These are phyloP conservation scores for Solanum boliviense DNA, from an alignment of 257 asterid species.

Conservation along the genomic window DNA sequence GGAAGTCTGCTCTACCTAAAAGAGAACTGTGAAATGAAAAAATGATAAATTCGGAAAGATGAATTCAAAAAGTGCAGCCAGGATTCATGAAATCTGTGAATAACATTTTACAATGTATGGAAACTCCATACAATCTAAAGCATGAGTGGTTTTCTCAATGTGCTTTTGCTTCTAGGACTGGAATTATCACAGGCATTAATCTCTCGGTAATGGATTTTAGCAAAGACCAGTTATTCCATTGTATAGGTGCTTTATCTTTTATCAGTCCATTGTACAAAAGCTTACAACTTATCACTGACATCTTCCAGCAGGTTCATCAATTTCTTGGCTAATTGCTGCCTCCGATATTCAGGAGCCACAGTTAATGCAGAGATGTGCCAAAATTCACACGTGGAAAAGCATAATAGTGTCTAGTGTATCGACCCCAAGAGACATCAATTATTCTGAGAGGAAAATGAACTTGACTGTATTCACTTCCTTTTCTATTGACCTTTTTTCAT, in stretches of 20 bases:
- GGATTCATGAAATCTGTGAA: neutral
- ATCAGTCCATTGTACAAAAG: neutral
- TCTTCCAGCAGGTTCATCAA: conserved; percentile 88
- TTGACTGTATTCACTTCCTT: neutral
- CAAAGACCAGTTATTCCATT: neutral
- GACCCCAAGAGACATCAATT: neutral
- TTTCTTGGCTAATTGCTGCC: conserved; percentile 93
- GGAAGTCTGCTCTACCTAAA: neutral
- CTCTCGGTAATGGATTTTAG: neutral
- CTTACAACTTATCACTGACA: conserved; percentile 78
- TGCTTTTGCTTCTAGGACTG: neutral
- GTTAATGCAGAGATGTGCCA: conserved; percentile 97
- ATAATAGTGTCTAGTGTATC: neutral
- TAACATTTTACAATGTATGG: neutral
- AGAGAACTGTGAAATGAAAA: neutral
- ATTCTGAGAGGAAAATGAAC: neutral
- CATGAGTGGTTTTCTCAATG: neutral
- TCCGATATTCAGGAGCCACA: conserved; percentile 79
- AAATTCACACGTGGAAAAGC: conserved; percentile 40
- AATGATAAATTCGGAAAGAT: neutral
- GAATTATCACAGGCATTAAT: neutral
- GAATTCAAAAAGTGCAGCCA: neutral
- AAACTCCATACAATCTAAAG: neutral
- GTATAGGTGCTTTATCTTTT: neutral
- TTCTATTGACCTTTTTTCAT: neutral